These are phyloP conservation scores for Salvia splendens DNA, from an alignment of 257 asterid species.

Conservation along the genomic window DNA sequence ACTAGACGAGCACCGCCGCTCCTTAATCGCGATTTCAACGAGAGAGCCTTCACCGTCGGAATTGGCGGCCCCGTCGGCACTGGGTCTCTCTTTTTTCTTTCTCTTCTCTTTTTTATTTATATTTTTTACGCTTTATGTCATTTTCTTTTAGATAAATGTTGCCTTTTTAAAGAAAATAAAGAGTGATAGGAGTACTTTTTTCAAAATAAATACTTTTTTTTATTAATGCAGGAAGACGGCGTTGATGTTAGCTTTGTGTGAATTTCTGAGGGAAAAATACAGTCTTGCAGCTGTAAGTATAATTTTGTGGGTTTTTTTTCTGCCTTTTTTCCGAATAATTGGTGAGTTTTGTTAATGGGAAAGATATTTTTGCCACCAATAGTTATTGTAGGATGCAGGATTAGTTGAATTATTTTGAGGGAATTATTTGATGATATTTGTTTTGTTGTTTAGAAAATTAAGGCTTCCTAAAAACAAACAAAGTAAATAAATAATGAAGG, in stretches of 20 bases:
- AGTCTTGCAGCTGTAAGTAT: conserved; percentile 91
- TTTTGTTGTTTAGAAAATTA: not conserved
- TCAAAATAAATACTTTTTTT: not conserved
- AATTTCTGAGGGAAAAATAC: conserved; percentile 73
- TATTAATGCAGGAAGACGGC: conserved; percentile 75
- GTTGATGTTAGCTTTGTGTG: conserved; percentile 82
- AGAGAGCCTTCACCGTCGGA: conserved; percentile 93
- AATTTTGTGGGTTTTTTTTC: not conserved
- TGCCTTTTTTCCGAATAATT: not conserved
- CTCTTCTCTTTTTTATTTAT: not conserved
- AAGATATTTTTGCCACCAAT: not conserved
- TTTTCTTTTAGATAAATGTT: not conserved
- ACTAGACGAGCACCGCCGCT: conserved; percentile 90
- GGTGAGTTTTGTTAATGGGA: not conserved
- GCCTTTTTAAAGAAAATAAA: no score
- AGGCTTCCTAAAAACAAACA: no score
- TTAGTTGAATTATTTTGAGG: not conserved
- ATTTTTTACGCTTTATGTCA: not conserved
- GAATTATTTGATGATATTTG: conserved; percentile 2
- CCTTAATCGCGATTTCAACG: conserved; percentile 62
- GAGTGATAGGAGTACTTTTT: no score
- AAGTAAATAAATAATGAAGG: no score
- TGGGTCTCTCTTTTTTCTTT: conserved; percentile 48
- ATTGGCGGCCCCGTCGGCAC: conserved; percentile 99
- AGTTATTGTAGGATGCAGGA: not conserved